These are phyloP conservation scores for Penicillium tannophilum DNA, from an alignment of 495 filamentous ascomycete genomes.

Conservation along the genomic window DNA sequence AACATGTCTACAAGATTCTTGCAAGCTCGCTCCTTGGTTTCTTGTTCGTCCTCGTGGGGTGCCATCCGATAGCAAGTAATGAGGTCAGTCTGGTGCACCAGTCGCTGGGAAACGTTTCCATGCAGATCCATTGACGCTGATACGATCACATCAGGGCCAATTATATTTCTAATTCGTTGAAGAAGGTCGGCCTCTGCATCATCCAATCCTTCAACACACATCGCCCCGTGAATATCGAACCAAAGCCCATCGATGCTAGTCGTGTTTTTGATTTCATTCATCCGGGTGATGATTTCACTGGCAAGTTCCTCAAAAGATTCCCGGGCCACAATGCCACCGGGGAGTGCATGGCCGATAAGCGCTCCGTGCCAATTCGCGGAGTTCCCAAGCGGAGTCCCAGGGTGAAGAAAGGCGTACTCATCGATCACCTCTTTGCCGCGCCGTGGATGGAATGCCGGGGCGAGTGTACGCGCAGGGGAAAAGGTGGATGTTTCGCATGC, in stretches of 20 bases:
- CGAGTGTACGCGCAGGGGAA: slow-evolving; percentile 52
- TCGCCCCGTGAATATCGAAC: slow-evolving; percentile 63
- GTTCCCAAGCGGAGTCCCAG: slow-evolving; percentile 41
- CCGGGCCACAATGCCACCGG: slow-evolving; percentile 53
- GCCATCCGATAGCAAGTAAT: slow-evolving; percentile 61
- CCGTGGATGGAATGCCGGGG: slow-evolving; percentile 54
- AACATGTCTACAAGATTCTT: slow-evolving; percentile 51
- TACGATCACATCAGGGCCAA: slow-evolving; percentile 52
- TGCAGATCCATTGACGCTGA: slow-evolving; percentile 61
- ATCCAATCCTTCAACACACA: slow-evolving; percentile 56
- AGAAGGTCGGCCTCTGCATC: slow-evolving; percentile 56
- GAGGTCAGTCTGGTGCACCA: slow-evolving; percentile 54
- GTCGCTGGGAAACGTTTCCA: slow-evolving; percentile 55
- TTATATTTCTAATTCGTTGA: slow-evolving; percentile 46
- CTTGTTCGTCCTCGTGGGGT: slow-evolving; percentile 52
- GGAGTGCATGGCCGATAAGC: slow-evolving; percentile 57
- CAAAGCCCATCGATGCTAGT: slow-evolving; percentile 51
- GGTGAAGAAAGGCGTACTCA: slow-evolving; percentile 49
- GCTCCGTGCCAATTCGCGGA: slow-evolving; percentile 53
- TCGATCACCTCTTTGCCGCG: slow-evolving; percentile 49
- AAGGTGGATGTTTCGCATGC: slow-evolving; percentile 61
- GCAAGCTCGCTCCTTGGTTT: slow-evolving; percentile 58
- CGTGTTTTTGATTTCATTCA: slow-evolving; percentile 35
- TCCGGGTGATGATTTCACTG: slow-evolving; percentile 48
- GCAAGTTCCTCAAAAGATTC: slow-evolving; percentile 51